Percentiles rank a stretch among this genome's conserved stretches.
Conservation (phyloP, 23 red algal genomes). For the Agarophyton chilense region DNA sequence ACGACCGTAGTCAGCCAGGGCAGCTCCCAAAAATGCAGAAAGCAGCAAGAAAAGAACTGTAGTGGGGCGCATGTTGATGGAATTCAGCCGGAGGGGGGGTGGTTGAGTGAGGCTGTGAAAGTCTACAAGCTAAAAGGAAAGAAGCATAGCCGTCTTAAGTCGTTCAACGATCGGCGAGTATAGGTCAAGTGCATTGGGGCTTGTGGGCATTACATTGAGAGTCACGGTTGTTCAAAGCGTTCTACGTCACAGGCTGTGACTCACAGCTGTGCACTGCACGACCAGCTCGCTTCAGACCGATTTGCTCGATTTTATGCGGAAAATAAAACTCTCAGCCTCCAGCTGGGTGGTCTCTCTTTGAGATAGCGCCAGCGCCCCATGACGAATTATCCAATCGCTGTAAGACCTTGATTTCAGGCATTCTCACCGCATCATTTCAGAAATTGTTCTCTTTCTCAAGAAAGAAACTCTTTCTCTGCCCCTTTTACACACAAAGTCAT, state of each 20-base stretch:
- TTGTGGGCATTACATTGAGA: neutral
- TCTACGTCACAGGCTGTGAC: neutral
- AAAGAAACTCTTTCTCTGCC: too few species aligned
- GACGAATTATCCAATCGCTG: neutral
- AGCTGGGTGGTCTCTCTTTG: neutral
- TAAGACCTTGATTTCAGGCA: neutral
- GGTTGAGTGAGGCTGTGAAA: neutral
- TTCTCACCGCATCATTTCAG: too few species aligned
- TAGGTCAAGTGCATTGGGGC: neutral
- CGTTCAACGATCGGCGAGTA: neutral
- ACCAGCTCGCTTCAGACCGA: neutral
- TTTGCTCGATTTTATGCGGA: neutral
- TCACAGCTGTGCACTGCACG: neutral
- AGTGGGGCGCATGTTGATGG: slow-evolving; percentile 1
- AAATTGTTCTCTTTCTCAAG: too few species aligned
- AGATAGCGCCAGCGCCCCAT: neutral
- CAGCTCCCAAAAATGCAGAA: neutral
- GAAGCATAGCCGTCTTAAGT: neutral
- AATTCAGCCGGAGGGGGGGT: neutral
- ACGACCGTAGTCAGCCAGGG: slow-evolving; percentile 28
- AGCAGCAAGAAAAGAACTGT: neutral
- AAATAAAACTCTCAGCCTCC: neutral
- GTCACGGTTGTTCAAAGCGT: neutral
- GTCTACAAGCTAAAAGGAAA: neutral
- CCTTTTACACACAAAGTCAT: too few species aligned